Conservation (phyloP, 441 rosid species). For the Populus hybrid region DNA sequence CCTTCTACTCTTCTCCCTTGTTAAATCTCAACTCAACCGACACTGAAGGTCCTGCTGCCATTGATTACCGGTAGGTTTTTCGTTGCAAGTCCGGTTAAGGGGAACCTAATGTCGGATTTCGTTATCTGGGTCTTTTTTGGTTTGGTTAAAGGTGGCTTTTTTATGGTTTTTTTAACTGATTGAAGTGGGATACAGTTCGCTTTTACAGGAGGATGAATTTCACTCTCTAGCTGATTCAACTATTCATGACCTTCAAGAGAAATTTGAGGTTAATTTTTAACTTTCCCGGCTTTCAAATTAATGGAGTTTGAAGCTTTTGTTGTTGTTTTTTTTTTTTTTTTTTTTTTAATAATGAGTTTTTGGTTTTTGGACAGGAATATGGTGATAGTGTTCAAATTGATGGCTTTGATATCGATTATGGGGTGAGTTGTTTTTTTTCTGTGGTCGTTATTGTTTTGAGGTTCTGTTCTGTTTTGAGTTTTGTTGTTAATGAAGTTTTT, state of each 20-base stretch:
- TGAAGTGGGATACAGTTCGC: constrained; percentile 41
- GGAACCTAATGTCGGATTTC: neutral
- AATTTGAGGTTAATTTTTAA: constrained; percentile 49
- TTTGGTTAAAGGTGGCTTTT: constrained; percentile 5
- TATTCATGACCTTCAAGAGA: constrained; percentile 74
- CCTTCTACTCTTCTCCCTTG: constrained; percentile 40
- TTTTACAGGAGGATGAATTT: constrained; percentile 78
- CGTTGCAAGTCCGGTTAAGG: neutral
- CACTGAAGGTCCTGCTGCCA: constrained; percentile 52
- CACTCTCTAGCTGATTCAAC: constrained; percentile 72
- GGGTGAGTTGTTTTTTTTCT: constrained; percentile 43
- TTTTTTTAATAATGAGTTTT: neutral
- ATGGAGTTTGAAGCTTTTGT: neutral
- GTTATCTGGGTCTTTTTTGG: neutral
- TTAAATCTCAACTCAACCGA: constrained; percentile 16
- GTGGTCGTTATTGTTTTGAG: neutral
- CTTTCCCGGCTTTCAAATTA: neutral
- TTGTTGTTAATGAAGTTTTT: neutral
- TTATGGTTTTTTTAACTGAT: neutral
- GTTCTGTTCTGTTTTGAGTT: neutral
- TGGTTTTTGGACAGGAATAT: constrained; percentile 51
- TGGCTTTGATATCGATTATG: constrained; percentile 88
- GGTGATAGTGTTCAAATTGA: constrained; percentile 72
- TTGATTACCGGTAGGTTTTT: constrained; percentile 51
- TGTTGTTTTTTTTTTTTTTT: too few species aligned